Percentiles rank a stretch among this genome's conserved stretches.
phyloP scores from a whole-genome alignment of 371 early-diverging fungal genomes.

The Zopfochytrium polystomum region DNA sequence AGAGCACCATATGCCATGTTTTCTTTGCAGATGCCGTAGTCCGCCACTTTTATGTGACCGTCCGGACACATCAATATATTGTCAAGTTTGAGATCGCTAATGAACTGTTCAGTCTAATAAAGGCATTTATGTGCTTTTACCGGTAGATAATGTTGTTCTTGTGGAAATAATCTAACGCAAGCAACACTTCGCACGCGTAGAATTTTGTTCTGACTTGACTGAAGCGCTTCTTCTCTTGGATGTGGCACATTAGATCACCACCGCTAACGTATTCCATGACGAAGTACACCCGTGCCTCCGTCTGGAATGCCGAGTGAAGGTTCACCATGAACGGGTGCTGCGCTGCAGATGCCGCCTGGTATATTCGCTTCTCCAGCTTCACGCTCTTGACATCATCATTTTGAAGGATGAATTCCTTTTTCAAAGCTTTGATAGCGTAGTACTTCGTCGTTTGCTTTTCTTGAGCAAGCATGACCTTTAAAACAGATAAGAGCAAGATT shows the following conservation, averaged over 20 bases:
- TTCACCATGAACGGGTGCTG: slow-evolving; percentile 66
- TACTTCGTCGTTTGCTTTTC: slow-evolving; percentile 71
- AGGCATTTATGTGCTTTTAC: slow-evolving; percentile 18
- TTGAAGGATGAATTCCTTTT: too few species aligned
- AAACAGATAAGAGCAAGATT: slow-evolving; percentile 7
- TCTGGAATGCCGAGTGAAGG: slow-evolving; percentile 61
- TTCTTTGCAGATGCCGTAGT: slow-evolving; percentile 72
- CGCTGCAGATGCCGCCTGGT: slow-evolving; percentile 46
- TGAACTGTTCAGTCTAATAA: slow-evolving; percentile 7
- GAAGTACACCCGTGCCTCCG: slow-evolving; percentile 58
- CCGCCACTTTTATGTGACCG: slow-evolving; percentile 66
- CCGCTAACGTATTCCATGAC: slow-evolving; percentile 73
- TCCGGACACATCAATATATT: slow-evolving; percentile 48
- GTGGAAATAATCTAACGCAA: slow-evolving; percentile 67
- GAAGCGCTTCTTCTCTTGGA: slow-evolving; percentile 48
- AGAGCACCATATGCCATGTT: slow-evolving; percentile 53
- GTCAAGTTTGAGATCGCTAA: slow-evolving; percentile 53
- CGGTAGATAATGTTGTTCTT: slow-evolving; percentile 63
- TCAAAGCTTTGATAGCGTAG: slow-evolving; percentile 97
- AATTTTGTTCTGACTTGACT: slow-evolving; percentile 50
- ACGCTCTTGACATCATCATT: slow-evolving; percentile 45
- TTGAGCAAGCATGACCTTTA: slow-evolving; percentile 92
- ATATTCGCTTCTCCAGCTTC: slow-evolving; percentile 54
- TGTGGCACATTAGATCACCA: slow-evolving; percentile 70
- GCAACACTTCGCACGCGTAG: slow-evolving; percentile 65